Percentiles rank a stretch among this genome's conserved stretches.
phyloP scores from a whole-genome alignment of 805 yeast genomes.

The Blastobotrys attinorum region DNA sequence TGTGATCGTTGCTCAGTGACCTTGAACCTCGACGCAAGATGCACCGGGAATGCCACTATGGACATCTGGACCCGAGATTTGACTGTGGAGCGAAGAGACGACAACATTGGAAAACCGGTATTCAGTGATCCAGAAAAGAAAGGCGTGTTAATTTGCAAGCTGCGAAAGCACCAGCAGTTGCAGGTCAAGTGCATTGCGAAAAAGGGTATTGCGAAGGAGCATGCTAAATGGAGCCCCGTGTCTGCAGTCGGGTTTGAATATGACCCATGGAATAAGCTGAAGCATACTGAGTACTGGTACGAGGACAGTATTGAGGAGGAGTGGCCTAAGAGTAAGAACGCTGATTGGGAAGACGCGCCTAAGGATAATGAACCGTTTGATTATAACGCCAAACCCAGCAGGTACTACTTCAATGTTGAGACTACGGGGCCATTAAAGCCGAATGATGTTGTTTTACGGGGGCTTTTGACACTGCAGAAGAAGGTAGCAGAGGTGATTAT shows the following conservation, averaged over 20 bases:
- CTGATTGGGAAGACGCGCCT: constrained; percentile 96
- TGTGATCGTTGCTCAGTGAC: constrained; percentile 93
- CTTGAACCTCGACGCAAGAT: constrained; percentile 75
- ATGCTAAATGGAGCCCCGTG: constrained; percentile 97
- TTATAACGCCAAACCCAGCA: constrained; percentile 70
- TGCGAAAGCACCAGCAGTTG: constrained; percentile 87
- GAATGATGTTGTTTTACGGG: constrained; percentile 78
- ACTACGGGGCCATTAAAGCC: constrained; percentile 86
- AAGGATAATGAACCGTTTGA: constrained; percentile 81
- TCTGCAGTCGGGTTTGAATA: constrained; percentile 94
- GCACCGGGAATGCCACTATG: constrained; percentile 81
- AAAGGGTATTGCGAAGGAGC: constrained; percentile 95
- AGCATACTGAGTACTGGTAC: constrained; percentile 95
- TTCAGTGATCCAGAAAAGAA: constrained; percentile 63
- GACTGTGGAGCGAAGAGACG: constrained; percentile 39
- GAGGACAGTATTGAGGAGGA: constrained; percentile 82
- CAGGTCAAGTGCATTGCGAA: constrained; percentile 89
- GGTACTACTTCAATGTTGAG: constrained; percentile 83
- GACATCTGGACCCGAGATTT: constrained; percentile 84
- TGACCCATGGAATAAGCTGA: constrained; percentile 97
- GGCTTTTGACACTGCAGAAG: constrained; percentile 77
- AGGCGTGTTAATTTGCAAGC: constrained; percentile 87
- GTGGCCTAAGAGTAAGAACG: constrained; percentile 87
- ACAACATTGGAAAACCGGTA: constrained; percentile 74
- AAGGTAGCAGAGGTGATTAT: constrained; percentile 83